phyloP scores from a whole-genome alignment of 2,329 filamentous ascomycete genomes.

The Biscogniauxia marginata region DNA sequence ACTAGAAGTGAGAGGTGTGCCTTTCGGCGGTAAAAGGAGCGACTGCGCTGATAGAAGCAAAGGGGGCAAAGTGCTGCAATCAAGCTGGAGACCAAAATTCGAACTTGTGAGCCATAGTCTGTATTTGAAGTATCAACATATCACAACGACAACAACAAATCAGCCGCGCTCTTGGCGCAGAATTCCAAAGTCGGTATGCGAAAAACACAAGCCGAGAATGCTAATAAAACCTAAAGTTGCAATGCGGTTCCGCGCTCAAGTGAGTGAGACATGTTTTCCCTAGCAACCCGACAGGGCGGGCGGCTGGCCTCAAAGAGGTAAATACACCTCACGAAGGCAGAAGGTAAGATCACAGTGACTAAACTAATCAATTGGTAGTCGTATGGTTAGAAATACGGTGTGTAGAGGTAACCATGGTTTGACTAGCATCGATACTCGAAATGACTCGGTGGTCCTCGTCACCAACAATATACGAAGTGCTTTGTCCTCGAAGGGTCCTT shows the following conservation, averaged over 20 bases:
- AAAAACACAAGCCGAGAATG: slow-evolving; percentile 22
- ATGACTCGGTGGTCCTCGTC: too few relatives aligned
- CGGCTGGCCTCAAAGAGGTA: too few relatives aligned
- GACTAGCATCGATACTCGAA: too few relatives aligned
- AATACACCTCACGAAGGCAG: too few relatives aligned
- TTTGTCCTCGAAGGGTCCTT: too few relatives aligned
- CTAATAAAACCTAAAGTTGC: slow-evolving; percentile 24
- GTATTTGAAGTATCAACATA: slow-evolving; percentile 21
- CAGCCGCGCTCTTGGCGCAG: slow-evolving; percentile 14
- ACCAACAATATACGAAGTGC: too few relatives aligned
- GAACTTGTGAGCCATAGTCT: neutral
- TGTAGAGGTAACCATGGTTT: too few relatives aligned
- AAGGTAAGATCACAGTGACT: too few relatives aligned
- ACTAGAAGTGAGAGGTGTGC: slow-evolving; percentile 22
- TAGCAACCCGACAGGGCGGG: slow-evolving; percentile 3
- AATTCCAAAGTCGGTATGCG: slow-evolving; percentile 25
- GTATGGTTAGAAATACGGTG: too few relatives aligned
- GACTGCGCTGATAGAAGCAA: slow-evolving; percentile 15
- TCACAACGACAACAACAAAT: slow-evolving; percentile 7
- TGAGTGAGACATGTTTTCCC: slow-evolving; percentile 24
- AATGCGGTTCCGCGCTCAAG: slow-evolving; percentile 10
- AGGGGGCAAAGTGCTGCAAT: slow-evolving; percentile 4
- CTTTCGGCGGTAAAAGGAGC: slow-evolving; percentile 19
- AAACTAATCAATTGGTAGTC: too few relatives aligned
- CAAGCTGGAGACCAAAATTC: slow-evolving; percentile 8